These are phyloP conservation scores for Micractinium sp. DNA, from an alignment of 139 green algal genomes.

Conservation along the genomic window DNA sequence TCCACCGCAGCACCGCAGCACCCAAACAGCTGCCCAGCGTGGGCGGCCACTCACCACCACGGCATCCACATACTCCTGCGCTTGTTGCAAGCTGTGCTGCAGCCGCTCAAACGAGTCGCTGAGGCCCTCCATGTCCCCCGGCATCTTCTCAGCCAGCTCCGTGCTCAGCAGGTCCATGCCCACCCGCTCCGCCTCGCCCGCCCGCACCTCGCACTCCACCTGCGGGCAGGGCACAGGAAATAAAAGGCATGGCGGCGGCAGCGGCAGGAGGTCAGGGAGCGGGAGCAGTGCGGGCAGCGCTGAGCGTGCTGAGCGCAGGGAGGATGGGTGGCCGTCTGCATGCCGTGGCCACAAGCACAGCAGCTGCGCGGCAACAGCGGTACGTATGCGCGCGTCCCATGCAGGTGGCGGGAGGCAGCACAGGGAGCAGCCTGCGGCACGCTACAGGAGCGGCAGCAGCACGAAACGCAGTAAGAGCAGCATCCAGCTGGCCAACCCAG, in stretches of 20 bases:
- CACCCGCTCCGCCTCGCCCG: constrained; percentile 79
- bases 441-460: not conserved
- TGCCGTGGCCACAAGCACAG: too few relatives aligned
- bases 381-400: too few relatives aligned
- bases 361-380: too few relatives aligned
- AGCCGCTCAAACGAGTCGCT: constrained; percentile 67
- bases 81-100: constrained; percentile 64
- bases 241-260: not conserved
- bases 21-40: not conserved
- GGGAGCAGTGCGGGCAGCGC: too few relatives aligned
- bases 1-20: not conserved
- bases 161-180: constrained; percentile 31
- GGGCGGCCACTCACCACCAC: constrained; percentile 74
- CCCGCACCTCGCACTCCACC: constrained; percentile 70
- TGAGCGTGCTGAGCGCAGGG: not conserved
- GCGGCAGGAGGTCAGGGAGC: not conserved
- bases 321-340: too few relatives aligned
- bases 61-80: constrained; percentile 80
- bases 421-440: too few relatives aligned
- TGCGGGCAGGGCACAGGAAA: not conserved
- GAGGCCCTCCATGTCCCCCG: constrained; percentile 80
- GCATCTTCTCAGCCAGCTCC: constrained; percentile 30
- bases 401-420: too few relatives aligned
- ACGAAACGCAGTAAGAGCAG: too few relatives aligned
- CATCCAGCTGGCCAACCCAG: too few relatives aligned